phyloP scores from a whole-genome alignment of 768 basidiomycete species.

The Hygrocybe coccinea region DNA sequence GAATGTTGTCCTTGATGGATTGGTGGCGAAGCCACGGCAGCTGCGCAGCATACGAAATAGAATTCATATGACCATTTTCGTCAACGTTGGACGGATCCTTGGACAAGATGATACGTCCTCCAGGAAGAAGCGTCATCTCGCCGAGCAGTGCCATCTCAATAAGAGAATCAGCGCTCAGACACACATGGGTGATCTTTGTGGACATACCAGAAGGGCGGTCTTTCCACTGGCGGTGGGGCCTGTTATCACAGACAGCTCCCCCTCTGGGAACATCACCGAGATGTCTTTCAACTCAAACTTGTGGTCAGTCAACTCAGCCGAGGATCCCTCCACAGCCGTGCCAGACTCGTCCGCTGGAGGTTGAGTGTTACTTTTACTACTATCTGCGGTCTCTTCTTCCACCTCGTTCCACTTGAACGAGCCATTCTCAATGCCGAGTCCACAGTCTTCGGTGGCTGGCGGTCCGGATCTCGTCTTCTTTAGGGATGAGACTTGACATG shows the following conservation, averaged over 20 bases:
- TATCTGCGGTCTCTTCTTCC: conserved; percentile 19
- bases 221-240: conserved; percentile 83
- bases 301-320: conserved; percentile 36
- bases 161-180: background rate
- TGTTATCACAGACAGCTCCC: conserved; percentile 64
- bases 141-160: conserved; percentile 64
- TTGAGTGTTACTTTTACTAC: conserved; percentile 1
- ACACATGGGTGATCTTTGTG: background rate
- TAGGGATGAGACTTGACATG: conserved; percentile 59
- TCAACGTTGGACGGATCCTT: conserved; percentile 61
- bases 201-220: conserved; percentile 64
- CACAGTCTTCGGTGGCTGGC: conserved; percentile 32
- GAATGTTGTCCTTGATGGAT: conserved; percentile 75
- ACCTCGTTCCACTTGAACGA: conserved; percentile 62
- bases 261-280: conserved; percentile 64
- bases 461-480: conserved; percentile 39
- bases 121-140: conserved; percentile 55
- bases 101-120: conserved; percentile 56
- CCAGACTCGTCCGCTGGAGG: conserved; percentile 8
- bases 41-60: conserved; percentile 71
- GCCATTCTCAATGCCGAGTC: conserved; percentile 55
- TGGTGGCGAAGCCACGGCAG: conserved; percentile 66
- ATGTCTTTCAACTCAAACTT: conserved; percentile 68
- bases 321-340: conserved; percentile 15
- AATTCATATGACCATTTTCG: conserved; percentile 53